Percentiles rank a stretch among this genome's conserved stretches.
phyloP scores from a whole-genome alignment of 2,329 filamentous ascomycete genomes.

The Alternaria consortialis region DNA sequence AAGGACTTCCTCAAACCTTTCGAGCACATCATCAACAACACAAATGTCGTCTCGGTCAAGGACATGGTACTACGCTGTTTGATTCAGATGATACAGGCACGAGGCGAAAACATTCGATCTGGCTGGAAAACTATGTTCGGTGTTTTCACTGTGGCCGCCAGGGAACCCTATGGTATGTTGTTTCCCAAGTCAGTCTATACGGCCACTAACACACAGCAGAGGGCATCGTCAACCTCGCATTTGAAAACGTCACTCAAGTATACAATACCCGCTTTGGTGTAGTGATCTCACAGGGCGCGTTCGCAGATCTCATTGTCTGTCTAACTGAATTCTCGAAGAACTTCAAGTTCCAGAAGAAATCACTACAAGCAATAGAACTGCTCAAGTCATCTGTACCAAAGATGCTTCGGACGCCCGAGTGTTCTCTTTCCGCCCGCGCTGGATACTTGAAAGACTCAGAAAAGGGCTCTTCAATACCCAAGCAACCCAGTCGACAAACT shows the following conservation, averaged over 20 bases:
- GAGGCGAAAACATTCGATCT: constrained; percentile 94
- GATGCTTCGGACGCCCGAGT: constrained; percentile 96
- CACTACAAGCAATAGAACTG: constrained; percentile 91
- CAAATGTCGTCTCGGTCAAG: constrained; percentile 89
- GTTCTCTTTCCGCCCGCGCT: constrained; percentile 78
- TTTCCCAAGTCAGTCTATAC: constrained; percentile 2
- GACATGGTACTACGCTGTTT: constrained; percentile 96
- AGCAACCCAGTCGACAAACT: constrained; percentile 79
- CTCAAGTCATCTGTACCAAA: constrained; percentile 92
- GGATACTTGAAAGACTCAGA: constrained; percentile 60
- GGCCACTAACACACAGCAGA: constrained; percentile 61
- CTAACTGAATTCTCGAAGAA: constrained; percentile 99
- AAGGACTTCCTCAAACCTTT: constrained; percentile 99
- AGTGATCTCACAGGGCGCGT: constrained; percentile 94
- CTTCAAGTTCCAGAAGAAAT: constrained; percentile 98
- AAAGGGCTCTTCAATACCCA: constrained; percentile 62
- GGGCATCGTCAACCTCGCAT: constrained; percentile 94
- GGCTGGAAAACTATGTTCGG: constrained; percentile 99
- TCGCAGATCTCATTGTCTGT: constrained; percentile 95
- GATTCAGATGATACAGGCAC: constrained; percentile 98
- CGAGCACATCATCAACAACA: constrained; percentile 95
- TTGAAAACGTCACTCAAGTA: constrained; percentile 94
- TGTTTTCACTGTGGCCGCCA: constrained; percentile 93
- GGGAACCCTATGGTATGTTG: constrained; percentile 78
- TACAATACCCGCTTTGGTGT: constrained; percentile 96